Base-by-base conservation (phyloP, 2,329 filamentous ascomycete species). In the Aspergillus candidus region DNA sequence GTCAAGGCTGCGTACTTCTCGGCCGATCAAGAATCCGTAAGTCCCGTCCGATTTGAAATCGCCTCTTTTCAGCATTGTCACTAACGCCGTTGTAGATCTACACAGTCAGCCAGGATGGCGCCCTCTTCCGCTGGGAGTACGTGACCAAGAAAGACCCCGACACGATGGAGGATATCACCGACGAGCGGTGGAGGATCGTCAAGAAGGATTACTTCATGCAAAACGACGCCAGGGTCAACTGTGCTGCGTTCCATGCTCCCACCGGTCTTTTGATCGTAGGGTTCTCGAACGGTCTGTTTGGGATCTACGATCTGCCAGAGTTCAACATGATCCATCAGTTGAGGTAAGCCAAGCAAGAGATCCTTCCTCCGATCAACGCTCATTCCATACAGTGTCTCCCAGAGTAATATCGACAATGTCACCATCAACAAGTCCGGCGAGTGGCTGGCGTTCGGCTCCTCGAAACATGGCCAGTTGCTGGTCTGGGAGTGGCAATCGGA, bases 401-500 rank as follows among this genome's bases (percentile, higher is more conserved):
- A 97, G 66, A 95, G 93, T 58, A 87, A 94, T 54, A 96, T 98
- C 50, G 91, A 97, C 62, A 89, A 86, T 58, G 88, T 97, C 44
- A 88, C 89, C 0, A 88, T 96, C 61, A 98, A 97, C 71, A 86
- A 87, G 64, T 87, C 84, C 29, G 93, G 93, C 41, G 91, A 97
- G 70, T 98, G 93, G 93, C 73, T 98, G 15, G 94, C 94, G 0
- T 96, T 98, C 65, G 93, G 91, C 11, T 93, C 94, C 0, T 94
- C 93, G 2, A 94, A 94, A 58, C 77, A 95, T 4, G 94, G 94
- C 1, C 93, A 98, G 63, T 75, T 98, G n/a, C 72, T 98, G 4
- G 93, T 98, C 4, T 98, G 93, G 93, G 93, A 98, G 66, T 98
- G 94, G 90, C 91, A 97, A 63, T 98, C 93, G 0, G 94, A 98